These are phyloP conservation scores for Eutrema heterophyllum DNA, from an alignment of 345 rosid species.

Conservation along the genomic window DNA sequence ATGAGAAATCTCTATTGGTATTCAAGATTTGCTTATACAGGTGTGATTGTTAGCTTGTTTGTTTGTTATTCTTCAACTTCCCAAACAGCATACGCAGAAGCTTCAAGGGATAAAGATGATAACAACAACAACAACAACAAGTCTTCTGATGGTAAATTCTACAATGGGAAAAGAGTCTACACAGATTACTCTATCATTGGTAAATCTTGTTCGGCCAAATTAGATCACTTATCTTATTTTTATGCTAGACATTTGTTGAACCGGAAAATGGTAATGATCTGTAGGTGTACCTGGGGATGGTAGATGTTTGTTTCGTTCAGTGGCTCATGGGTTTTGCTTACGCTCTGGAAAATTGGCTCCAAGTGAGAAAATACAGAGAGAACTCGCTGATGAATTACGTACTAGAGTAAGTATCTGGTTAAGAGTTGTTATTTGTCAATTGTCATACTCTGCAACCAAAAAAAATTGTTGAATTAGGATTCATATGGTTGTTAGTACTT, in stretches of 20 bases:
- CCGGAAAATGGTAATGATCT: not conserved
- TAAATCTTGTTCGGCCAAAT: constrained; percentile 11
- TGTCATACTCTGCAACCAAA: not conserved
- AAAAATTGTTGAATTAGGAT: not conserved
- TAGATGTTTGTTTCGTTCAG: constrained; percentile 91
- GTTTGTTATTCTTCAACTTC: constrained; percentile 68
- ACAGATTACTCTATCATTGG: constrained; percentile 82
- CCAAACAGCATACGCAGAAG: constrained; percentile 57
- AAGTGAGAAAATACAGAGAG: constrained; percentile 55
- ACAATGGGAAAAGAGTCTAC: constrained; percentile 72
- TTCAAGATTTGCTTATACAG: constrained; percentile 45
- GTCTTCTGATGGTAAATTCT: constrained; percentile 31
- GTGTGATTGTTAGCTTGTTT: constrained; percentile 56
- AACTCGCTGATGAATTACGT: constrained; percentile 83
- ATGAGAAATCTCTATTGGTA: constrained; percentile 39
- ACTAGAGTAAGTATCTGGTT: constrained; percentile 32
- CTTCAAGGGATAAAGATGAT: constrained; percentile 35
- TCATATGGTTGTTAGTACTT: not conserved
- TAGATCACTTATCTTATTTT: not conserved
- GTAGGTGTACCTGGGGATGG: constrained; percentile 98
- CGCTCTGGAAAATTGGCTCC: constrained; percentile 67
- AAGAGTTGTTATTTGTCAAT: not conserved
- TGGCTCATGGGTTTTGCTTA: constrained; percentile 80
- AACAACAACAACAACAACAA: constrained; percentile 25
- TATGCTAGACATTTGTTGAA: not conserved